These are phyloP conservation scores for Tetradesmus obliquus DNA, from an alignment of 139 green algal species.

Conservation along the genomic window DNA sequence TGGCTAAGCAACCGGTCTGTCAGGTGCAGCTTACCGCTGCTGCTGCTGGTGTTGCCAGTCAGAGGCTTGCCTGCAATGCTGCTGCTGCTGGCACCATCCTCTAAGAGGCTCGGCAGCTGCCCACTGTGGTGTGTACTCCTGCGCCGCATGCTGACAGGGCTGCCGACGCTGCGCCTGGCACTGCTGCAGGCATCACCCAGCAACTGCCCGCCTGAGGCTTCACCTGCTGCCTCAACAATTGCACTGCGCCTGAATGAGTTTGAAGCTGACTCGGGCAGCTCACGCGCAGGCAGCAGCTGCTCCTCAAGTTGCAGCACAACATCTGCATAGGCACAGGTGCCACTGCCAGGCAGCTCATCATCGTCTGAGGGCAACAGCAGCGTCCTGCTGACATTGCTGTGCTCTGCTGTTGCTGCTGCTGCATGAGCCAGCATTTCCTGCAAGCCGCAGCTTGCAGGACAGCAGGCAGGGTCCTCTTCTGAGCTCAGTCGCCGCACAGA, in stretches of 20 bases:
- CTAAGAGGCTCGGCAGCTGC: not conserved
- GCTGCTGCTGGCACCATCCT: not conserved
- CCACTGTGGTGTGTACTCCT: not conserved
- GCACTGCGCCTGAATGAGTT: not conserved
- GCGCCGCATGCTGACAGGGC: not conserved
- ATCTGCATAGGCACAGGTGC: not conserved
- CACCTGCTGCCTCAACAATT: not conserved
- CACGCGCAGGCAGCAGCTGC: not conserved
- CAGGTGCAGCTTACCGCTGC: constrained; percentile 16
- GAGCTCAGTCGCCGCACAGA: not conserved
- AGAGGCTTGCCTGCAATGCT: not conserved
- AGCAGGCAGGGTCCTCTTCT: not conserved
- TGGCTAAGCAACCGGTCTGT: not conserved
- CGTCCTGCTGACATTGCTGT: not conserved
- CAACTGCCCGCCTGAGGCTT: not conserved
- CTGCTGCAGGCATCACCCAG: not conserved
- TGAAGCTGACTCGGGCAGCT: not conserved
- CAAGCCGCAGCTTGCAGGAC: not conserved
- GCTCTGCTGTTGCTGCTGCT: not conserved
- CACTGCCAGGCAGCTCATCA: not conserved
- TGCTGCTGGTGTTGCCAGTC: constrained; percentile 12
- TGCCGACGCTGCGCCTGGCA: not conserved
- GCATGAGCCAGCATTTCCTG: not conserved
- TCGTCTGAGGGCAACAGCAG: not conserved
- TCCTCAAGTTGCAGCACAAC: not conserved